A percentile compares a stretch with the other conserved stretches of the same genome.
These are phyloP conservation scores for Tolypocladium endophyticum DNA, from an alignment of 2,329 filamentous ascomycete species.

Conservation along the genomic window DNA sequence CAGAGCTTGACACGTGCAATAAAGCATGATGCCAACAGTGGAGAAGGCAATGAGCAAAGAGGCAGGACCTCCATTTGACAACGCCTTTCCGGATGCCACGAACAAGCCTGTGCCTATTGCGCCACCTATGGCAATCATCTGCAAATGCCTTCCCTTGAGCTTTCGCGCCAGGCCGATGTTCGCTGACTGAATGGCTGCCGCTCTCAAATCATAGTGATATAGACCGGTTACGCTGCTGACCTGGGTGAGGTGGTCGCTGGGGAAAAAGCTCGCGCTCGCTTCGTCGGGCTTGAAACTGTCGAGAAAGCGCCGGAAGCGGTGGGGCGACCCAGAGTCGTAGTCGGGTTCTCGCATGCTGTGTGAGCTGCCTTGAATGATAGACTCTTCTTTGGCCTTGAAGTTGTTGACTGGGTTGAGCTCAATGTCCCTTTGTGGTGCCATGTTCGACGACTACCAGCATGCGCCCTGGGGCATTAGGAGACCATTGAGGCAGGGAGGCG, in stretches of 20 bases:
- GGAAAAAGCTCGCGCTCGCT: conserved; percentile 36
- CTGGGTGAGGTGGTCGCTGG: conserved; percentile 29
- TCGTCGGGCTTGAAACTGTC: conserved; percentile 53
- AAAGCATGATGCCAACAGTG: conserved; percentile 78
- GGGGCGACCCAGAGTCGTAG: conserved; percentile 27
- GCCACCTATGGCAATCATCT: conserved; percentile 96
- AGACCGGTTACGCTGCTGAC: conserved; percentile 17
- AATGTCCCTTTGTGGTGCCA: conserved; percentile 32
- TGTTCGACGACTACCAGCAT: conserved; percentile 7
- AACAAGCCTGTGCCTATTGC: conserved; percentile 87
- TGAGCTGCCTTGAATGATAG: conserved; percentile 36
- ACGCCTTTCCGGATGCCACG: conserved; percentile 66
- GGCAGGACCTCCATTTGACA: conserved; percentile 67
- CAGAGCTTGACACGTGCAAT: conserved; percentile 82
- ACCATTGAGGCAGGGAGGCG: neutral
- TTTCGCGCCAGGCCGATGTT: conserved; percentile 64
- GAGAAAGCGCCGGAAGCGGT: conserved; percentile 34
- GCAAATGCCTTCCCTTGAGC: conserved; percentile 75
- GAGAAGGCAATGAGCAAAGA: conserved; percentile 67
- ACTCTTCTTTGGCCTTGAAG: conserved; percentile 49
- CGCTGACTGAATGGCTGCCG: conserved; percentile 62
- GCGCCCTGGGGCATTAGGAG: neutral
- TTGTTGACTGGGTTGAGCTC: conserved; percentile 48
- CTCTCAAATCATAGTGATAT: conserved; percentile 43
- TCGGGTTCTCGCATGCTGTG: conserved; percentile 40